Base-by-base conservation (phyloP, 257 asterid genomes). In the Solanum raphanifolium region DNA sequence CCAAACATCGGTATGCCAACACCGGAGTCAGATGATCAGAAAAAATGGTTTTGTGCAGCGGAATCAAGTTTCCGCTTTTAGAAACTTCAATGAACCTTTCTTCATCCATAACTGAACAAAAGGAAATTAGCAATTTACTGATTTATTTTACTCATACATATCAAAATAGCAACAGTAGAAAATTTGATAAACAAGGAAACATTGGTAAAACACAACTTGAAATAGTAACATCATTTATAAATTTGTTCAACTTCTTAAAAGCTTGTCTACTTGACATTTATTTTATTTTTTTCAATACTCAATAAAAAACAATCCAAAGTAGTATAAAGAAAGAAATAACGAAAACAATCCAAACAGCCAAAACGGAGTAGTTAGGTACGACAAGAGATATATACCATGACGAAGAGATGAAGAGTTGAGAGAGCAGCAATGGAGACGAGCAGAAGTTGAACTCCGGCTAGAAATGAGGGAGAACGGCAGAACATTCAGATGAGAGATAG, bases 1-100 rank as follows among this genome's bases (percentile, higher is more conserved):
- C 98, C 88, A 97, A 91, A 89, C 99, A 97, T 41, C 99, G 95
- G 87, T 97, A 95, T 41, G 99, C 98, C 81, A 97, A 94, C 88
- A 95, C 96, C 15, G 99, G 99, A 5, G 98, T 97, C 89, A 97
- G 89, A 43, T 95, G 98, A 92, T 97, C 99, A 27, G 98, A 94
- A 93, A 97, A 97, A 82, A 97, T 95, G 93, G 93, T 90, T 89
- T 87, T 89, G 87, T 89, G 92, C 62, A 97, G 46, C 27, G 98
- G 99, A 89, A 97, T 92, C 83, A 94, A 82, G 86, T 97, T 97
- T 38, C 97, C 98, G 13, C 46, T 86, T 66, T 78, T 88, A 5
- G 98, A 90, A 18, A 96, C 98, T 86, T 95, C 98, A 16, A 91
- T 29, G 83, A 97, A 97, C 73, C 86, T 95, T 74, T 86, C 90